Evolutionary conservation across 2,329 filamentous ascomycete species (phyloP), one percentile per base, ranked within the genome.

Genomic region (Simplicillium sp.): DNA sequence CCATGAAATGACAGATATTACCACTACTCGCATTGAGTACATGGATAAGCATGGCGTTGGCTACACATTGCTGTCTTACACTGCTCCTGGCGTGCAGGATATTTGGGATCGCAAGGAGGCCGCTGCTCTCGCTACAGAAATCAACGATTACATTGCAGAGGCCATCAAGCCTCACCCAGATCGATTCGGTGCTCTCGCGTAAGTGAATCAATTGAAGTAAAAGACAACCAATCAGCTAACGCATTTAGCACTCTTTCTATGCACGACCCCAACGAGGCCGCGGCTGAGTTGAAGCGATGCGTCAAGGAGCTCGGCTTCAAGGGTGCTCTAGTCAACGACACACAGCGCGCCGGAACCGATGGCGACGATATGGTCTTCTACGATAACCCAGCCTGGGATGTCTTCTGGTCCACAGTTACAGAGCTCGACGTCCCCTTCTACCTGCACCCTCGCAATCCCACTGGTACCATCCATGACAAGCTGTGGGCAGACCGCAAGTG

Each of bases 371-470:
- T 77, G 64, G 61, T 82, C 53, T 82, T 81, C 60, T 83, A 82
- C 58, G 80, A 83, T 51, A 61, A 67, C 8, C 65, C 70, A 0
- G 68, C 73, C 44, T 84, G 71, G 66, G 75, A 79, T 47, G 55
- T 69, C 16, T 82, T 83, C 65, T 82, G 78, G 78, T 52, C 64
- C 11, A 70, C 68, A 0, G 66, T 71, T 8, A 66, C 65, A 2
- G 72, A 80, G 34, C 68, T 83, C 1, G 73, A 81, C 42, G 77
- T 81, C 0, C 77, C 78, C 0, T 66, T 83, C 37, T 83, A 82
- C 50, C 63, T 83, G 1, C 79, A 83, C 54, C 79, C 77, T 0
- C 64, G 71, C 37, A 70, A 71, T 47, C 74, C 78, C 2, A 73
- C 71, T 0, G 75, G 75, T 7, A 65, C 63, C 14, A 66, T 77